Base-by-base conservation (phyloP, 805 yeast genomes). In the Nakazawaea wickerhamii region DNA sequence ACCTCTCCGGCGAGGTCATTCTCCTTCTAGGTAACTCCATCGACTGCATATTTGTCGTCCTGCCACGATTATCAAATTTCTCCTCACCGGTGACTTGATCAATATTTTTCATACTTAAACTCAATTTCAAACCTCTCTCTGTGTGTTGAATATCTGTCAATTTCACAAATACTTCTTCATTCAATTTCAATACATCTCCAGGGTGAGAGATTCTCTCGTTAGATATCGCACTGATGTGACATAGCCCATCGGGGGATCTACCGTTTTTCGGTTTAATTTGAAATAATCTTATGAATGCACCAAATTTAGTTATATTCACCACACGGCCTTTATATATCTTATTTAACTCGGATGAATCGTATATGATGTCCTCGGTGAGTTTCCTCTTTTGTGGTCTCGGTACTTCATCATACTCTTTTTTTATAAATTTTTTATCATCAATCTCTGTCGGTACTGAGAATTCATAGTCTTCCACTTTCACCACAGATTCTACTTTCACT, bases 1-100 rank as follows among this genome's bases (percentile, higher is more conserved):
- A 90, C 43, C 88, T 63, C 60, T 90, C 98, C 0, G 95, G 95
- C 0, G 95, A 84, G 0, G 95, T 82, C 27, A 82, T 58, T 40
- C 85, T 69, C 47, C 70, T 63, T 47, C 9, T 33, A 39, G 34
- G 17, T 38, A 18, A 18, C 21, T 25, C 14, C 34, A 27, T 30
- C 11, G 34, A 25, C 41, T 8, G 31, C 21, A 11, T 32, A 19
- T 6, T 40, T 17, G 30, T 23, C n/a, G 20, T 33, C 14, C 40
- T 39, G 35, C 22, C 42, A 40, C 11, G 44, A 30, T 14, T 30
- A 28, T 31, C 43, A 25, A 11, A 42, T 38, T n/a, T 45, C 32
- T 55, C 61, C 42, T 60, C 63, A 1, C 95, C 96, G 0, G 84
- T 76, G 2, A 45, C 48, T 57, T 89, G 96, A 55, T 87, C 85